Conservation (phyloP, 116 monocot genomes). For the Thalassia testudinum region DNA sequence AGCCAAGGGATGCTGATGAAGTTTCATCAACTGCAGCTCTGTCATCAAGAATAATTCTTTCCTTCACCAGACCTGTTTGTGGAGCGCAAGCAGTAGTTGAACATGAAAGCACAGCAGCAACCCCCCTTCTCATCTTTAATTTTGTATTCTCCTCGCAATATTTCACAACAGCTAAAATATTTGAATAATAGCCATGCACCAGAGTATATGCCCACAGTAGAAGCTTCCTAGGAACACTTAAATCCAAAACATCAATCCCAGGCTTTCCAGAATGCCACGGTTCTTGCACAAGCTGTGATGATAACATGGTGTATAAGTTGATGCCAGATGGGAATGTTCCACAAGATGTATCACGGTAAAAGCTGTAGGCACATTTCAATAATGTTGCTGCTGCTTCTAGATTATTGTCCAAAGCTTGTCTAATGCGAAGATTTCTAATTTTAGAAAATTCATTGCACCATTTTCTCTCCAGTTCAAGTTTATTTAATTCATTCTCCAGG, state of each 20-base stretch:
- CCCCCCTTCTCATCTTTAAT: constrained; percentile 49
- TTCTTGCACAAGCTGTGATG: constrained; percentile 23
- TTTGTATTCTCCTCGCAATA: constrained; percentile 90
- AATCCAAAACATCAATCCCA: constrained; percentile 44
- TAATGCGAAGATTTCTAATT: constrained; percentile 50
- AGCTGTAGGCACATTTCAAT: constrained; percentile 71
- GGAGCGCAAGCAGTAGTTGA: constrained; percentile 5
- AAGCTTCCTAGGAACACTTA: constrained; percentile 91
- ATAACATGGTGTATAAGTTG: constrained; percentile 49
- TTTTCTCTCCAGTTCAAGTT: constrained; percentile 56
- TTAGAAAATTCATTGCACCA: constrained; percentile 51
- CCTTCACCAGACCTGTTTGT: constrained; percentile 29
- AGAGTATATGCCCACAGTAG: constrained; percentile 89
- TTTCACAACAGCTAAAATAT: constrained; percentile 70
- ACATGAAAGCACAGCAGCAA: constrained; percentile 4
- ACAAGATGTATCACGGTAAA: constrained; percentile 78
- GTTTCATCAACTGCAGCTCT: constrained; percentile 18
- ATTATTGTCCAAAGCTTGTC: constrained; percentile 53
- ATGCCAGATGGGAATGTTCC: constrained; percentile 77
- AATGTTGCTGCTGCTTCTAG: constrained; percentile 60
- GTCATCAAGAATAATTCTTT: constrained; percentile 26
- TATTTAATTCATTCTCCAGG: constrained; percentile 35
- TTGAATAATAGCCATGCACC: constrained; percentile 79
- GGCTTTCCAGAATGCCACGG: constrained; percentile 18
- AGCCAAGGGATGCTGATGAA: not conserved